These are phyloP conservation scores for Prunus persica DNA, from an alignment of 306 rosid genomes.

Conservation along the genomic window DNA sequence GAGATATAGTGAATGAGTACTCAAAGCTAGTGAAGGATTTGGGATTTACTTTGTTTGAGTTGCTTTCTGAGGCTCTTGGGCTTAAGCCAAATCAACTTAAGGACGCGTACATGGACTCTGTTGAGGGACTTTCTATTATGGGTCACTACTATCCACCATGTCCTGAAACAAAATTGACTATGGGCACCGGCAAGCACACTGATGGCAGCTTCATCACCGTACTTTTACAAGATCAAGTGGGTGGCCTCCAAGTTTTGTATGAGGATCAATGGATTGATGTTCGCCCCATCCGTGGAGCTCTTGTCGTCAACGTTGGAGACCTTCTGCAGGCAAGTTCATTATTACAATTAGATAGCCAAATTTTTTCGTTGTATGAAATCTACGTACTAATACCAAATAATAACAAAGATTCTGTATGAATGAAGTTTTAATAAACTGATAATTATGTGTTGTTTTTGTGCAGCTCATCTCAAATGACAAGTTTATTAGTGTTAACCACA, in stretches of 20 bases:
- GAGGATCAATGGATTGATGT: conserved; percentile 13
- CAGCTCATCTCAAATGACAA: conserved; percentile 34
- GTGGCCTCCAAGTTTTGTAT: conserved; percentile 46
- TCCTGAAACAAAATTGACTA: conserved; percentile 3
- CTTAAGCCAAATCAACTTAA: not conserved
- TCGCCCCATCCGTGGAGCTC: not conserved
- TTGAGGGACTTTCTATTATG: not conserved
- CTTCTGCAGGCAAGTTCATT: conserved; percentile 17
- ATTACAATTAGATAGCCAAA: not conserved
- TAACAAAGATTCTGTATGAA: no score
- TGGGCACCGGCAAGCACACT: conserved; percentile 24
- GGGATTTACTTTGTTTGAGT: conserved; percentile 19
- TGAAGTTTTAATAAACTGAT: not conserved
- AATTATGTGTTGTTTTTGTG: not conserved
- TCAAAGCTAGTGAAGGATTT: conserved; percentile 30
- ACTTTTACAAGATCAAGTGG: conserved; percentile 47
- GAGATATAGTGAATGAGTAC: conserved; percentile 25
- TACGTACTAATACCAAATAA: not conserved
- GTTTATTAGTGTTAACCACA: conserved; percentile 22
- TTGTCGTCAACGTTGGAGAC: conserved; percentile 18
- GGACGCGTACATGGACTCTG: not conserved
- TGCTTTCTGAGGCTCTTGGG: conserved; percentile 12
- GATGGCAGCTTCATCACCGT: conserved; percentile 40
- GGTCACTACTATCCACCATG: conserved; percentile 18
- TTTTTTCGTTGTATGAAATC: not conserved